Evolutionary conservation across 2,329 filamentous ascomycete genomes (phyloP), one percentile per base, ranked within the genome.

Genomic region (Verticillium tricorpus): DNA sequence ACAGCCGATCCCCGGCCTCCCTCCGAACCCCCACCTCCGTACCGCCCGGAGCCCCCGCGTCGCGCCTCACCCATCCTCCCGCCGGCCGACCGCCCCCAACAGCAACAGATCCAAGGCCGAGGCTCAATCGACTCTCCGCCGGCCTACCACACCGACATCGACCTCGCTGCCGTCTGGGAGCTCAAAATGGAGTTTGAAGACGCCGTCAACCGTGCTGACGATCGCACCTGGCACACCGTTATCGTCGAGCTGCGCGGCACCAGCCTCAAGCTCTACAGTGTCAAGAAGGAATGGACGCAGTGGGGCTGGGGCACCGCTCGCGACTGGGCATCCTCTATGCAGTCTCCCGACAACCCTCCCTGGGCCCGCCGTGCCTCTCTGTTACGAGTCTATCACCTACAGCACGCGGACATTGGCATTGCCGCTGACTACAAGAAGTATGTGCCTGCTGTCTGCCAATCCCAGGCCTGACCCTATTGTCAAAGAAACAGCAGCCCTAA

Each of bases 361-460:
- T 88, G 74, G 77, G 73, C 83, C 54, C 82, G 76, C 66, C 80
- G 76, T 63, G 84, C 84, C 22, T 79, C 79, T 61, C 74, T 92
- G 40, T 77, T 91, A 65, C 85, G 81, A 71, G 84, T 82, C n/a
- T 93, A 91, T 71, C 89, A 86, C 59, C 79, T 93, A 57, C 83
- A 91, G 65, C 88, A 92, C 70, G 90, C 89, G 25, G 90, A 93
- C 73, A 85, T 89, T 25, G 90, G 90, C 12, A 84, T 92, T 64
- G 90, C 90, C 11, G 83, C 86, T 17, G 90, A 93, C 73, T 89
- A 90, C 71, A 81, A 83, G 68, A 90, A 91, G 82, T 87, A 74
- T 68, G 84, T 79, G 58, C 57, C 39, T 32, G 14, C n/a, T 14
- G 34, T 58, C 34, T 15, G 34, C 32, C 35, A 56, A 2, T 7